These are phyloP conservation scores for Penicillium digitatum DNA, from an alignment of 2,329 filamentous ascomycete species.

Conservation along the genomic window DNA sequence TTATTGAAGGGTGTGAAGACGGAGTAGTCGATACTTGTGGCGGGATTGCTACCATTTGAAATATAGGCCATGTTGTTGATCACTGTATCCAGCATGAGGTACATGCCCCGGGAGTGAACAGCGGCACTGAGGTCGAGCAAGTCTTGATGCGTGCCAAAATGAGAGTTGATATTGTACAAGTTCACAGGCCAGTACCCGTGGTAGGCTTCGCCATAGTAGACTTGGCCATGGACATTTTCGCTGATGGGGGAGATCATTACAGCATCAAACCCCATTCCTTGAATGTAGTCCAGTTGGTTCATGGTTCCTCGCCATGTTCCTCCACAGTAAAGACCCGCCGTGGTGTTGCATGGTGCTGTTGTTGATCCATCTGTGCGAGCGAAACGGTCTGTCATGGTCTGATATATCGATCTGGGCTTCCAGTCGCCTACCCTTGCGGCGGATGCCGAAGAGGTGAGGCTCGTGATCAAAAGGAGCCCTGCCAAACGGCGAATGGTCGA, in stretches of 20 bases:
- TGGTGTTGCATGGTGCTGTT: conserved; percentile 30
- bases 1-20: conserved; percentile 26
- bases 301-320: conserved; percentile 51
- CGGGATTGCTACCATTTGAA: conserved; percentile 26
- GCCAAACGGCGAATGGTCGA: not conserved
- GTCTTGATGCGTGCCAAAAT: conserved; percentile 49
- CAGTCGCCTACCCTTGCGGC: conserved; percentile 34
- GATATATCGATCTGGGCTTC: conserved; percentile 45
- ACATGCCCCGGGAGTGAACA: conserved; percentile 48
- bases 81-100: conserved; percentile 52
- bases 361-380: conserved; percentile 41
- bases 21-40: conserved; percentile 24
- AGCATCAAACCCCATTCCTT: conserved; percentile 49
- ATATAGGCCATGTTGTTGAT: conserved; percentile 48
- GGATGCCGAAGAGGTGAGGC: conserved; percentile 9
- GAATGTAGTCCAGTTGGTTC: conserved; percentile 50
- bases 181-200: conserved; percentile 52
- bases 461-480: not conserved
- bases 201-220: conserved; percentile 46
- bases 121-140: conserved; percentile 45
- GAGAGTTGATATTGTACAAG: conserved; percentile 47
- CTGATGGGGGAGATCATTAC: conserved; percentile 46
- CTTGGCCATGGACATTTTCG: conserved; percentile 36
- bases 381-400: conserved; percentile 48
- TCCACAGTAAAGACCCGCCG: conserved; percentile 45